These are phyloP conservation scores for Picea glauca DNA, from an alignment of 75 land plant species.

Conservation along the genomic window DNA sequence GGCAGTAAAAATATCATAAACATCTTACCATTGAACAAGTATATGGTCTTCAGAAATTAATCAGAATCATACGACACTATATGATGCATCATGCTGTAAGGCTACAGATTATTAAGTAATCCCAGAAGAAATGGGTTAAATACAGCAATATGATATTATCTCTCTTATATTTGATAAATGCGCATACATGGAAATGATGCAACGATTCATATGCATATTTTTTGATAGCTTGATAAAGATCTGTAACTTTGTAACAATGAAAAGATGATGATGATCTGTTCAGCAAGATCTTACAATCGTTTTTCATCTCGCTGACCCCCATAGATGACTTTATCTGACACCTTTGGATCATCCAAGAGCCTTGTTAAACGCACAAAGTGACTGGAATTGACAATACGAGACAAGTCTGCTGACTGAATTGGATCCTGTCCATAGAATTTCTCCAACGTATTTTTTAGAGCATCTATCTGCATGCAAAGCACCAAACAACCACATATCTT, in stretches of 20 bases:
- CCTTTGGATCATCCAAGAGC: slow-evolving; percentile 77
- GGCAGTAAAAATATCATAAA: no score
- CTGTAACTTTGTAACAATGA: neutral
- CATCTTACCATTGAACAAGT: no score
- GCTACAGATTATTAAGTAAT: neutral
- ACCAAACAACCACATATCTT: neutral
- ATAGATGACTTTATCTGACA: slow-evolving; percentile 62
- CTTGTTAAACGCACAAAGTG: slow-evolving; percentile 70
- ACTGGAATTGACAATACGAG: slow-evolving; percentile 66
- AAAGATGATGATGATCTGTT: neutral
- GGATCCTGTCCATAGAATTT: slow-evolving; percentile 82
- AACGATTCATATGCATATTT: neutral
- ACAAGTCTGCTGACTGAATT: slow-evolving; percentile 57
- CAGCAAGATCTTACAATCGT: slow-evolving; percentile 48
- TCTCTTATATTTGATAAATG: neutral
- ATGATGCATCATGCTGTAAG: neutral
- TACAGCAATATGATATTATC: neutral
- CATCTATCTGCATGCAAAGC: slow-evolving; percentile 45
- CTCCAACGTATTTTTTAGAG: slow-evolving; percentile 48
- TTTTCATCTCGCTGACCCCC: slow-evolving; percentile 76
- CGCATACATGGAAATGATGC: neutral
- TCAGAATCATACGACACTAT: no score
- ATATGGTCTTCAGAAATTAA: no score
- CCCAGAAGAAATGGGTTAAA: neutral
- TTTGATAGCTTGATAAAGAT: neutral